Conservation (phyloP, 192 early-diverging fungal genomes). For the Rhizophagus sp. region DNA sequence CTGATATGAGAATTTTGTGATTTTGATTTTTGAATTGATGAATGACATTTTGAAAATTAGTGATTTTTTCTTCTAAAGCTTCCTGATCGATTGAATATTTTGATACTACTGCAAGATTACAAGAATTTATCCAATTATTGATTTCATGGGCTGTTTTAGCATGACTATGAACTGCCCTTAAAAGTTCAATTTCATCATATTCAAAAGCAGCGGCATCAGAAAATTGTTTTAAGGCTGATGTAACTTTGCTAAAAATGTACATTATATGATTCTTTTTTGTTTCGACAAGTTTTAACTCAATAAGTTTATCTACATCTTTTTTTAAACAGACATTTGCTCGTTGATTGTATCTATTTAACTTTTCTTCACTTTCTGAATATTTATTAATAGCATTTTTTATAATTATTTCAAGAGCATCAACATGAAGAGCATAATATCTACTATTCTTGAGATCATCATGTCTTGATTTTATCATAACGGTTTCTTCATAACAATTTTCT, state of each 20-base stretch:
- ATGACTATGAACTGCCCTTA: constrained; percentile 38
- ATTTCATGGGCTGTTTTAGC: constrained; percentile 45
- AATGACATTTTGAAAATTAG: not conserved
- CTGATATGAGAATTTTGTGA: not conserved
- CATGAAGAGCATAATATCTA: constrained; percentile 19
- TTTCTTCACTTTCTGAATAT: constrained; percentile 10
- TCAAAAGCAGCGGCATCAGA: constrained; percentile 12
- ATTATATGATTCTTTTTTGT: constrained; percentile 22
- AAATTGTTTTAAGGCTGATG: constrained; percentile 3
- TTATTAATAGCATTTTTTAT: not conserved
- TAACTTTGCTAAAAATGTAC: constrained; percentile 15
- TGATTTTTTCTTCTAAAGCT: constrained; percentile 23
- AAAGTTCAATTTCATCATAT: constrained; percentile 29
- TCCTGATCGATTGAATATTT: constrained; percentile 29
- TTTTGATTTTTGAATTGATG: constrained; percentile 9
- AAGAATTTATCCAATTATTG: constrained; percentile 41
- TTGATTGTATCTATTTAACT: not conserved
- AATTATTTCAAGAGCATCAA: not conserved
- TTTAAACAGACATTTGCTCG: constrained; percentile 12
- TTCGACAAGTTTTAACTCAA: not conserved
- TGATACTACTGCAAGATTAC: constrained; percentile 12
- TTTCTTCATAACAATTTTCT: constrained; percentile 12
- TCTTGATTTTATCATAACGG: constrained; percentile 6
- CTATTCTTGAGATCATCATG: constrained; percentile 18
- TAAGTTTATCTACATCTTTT: constrained; percentile 14